Conservation (phyloP, 2,329 filamentous ascomycete genomes). For the Drechslerella coelobrocha region DNA sequence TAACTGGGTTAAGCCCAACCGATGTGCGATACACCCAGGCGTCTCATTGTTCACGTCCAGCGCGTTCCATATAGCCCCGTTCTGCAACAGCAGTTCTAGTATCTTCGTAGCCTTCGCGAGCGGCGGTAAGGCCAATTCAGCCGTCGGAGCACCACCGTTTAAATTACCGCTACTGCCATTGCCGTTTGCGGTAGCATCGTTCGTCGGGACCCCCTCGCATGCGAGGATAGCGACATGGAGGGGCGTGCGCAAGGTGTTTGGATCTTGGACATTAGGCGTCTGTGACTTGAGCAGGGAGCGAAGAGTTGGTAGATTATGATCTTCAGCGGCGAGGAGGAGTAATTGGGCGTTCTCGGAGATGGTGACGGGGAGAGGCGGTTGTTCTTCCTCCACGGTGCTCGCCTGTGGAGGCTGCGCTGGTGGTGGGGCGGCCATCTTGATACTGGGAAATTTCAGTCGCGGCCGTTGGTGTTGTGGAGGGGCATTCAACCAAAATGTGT, state of each 20-base stretch:
- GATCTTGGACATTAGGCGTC: constrained; percentile 78
- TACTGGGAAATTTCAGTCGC: neutral
- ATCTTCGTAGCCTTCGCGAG: constrained; percentile 71
- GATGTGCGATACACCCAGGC: constrained; percentile 80
- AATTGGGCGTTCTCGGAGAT: constrained; percentile 60
- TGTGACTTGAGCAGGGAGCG: constrained; percentile 72
- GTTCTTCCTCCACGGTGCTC: constrained; percentile 1
- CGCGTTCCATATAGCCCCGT: constrained; percentile 97
- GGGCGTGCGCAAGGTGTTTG: constrained; percentile 82
- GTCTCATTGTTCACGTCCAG: constrained; percentile 86
- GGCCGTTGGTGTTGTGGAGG: neutral
- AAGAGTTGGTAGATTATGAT: constrained; percentile 72
- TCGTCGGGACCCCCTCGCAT: constrained; percentile 60
- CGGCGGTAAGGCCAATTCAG: constrained; percentile 54
- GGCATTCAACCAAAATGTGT: too few relatives aligned
- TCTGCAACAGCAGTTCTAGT: constrained; percentile 77
- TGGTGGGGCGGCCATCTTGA: constrained; percentile 1
- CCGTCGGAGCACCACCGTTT: constrained; percentile 47
- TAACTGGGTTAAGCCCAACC: constrained; percentile 71
- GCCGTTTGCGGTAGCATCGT: neutral
- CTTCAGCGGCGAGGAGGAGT: constrained; percentile 70
- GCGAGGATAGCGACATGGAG: constrained; percentile 89
- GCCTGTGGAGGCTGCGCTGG: neutral
- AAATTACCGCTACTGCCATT: neutral
- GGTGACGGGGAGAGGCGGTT: neutral